Evolutionary conservation across 352 stramenopile genomes (phyloP), one percentile per base, ranked within the genome.

Genomic region (Globisporangium apiculatum): DNA sequence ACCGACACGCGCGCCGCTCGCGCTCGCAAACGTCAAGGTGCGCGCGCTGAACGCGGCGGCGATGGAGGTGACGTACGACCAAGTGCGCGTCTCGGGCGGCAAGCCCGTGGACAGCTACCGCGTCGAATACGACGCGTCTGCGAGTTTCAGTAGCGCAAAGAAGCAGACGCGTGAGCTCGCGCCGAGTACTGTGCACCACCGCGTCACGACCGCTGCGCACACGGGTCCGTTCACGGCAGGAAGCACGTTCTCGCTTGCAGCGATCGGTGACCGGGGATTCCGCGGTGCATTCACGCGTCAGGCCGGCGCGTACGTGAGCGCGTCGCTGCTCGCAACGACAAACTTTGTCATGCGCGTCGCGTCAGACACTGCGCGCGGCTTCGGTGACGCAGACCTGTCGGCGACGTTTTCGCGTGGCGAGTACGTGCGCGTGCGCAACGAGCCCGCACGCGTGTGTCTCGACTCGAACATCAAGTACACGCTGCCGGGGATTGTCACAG

Each of bases 221-320:
- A 89, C 82, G 1, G 84, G 82, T 1, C 79, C 81, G 42, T 90
- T 91, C 55, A 69, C 64, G 0, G 45, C 70, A n/a, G 65, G 69
- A 1, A 88, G 75, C 18, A 83, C 76, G 9, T 94, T 94, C 51
- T 76, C 81, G 5, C 60, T 93, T 1, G 61, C 83, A 6, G 81
- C 82, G 7, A 68, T 86, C 35, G 66, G 74, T 7, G 57, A 67
- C 7, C 53, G 40, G 3, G 68, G 77, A 10, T 87, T 90, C 52
- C 64, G 69, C 3, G 81, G 83, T 8, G 64, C 53, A 0, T 85
- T 89, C 51, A 60, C 42, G 15, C 59, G 64, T 0, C 77, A 87
- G 57, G 61, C 90, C 1, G 58, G 77, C 37, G 70, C 74, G 0
- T 79, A 76, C 38, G 77, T 73, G 9, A 87, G 71, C 0, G 66